A percentile compares a stretch with the other conserved stretches of the same genome.
These are phyloP conservation scores for Amanita muscaria DNA, from an alignment of 768 basidiomycete genomes.

Conservation along the genomic window DNA sequence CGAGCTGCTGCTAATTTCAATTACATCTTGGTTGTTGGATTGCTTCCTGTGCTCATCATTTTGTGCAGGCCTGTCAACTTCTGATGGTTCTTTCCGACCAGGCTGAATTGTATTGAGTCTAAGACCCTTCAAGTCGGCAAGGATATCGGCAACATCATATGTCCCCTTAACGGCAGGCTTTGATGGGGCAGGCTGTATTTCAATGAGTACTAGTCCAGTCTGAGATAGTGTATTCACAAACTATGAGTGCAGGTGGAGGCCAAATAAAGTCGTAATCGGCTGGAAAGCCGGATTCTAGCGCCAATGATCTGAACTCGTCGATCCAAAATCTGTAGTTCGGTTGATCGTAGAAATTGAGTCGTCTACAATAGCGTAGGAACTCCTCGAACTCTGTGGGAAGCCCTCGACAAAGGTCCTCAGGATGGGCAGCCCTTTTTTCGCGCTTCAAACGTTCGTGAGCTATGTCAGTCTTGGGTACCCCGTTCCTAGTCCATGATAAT, in stretches of 20 bases:
- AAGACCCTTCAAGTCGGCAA: slow-evolving; percentile 52
- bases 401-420: slow-evolving; percentile 61
- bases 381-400: slow-evolving; percentile 69
- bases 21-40: slow-evolving; percentile 14
- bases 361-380: slow-evolving; percentile 63
- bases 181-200: background rate
- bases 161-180: slow-evolving; percentile 12
- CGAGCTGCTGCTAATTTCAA: slow-evolving; percentile 41
- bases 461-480: slow-evolving; percentile 62
- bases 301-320: slow-evolving; percentile 56
- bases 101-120: slow-evolving; percentile 27
- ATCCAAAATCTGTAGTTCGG: slow-evolving; percentile 65
- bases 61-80: too few relatives aligned
- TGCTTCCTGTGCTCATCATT: too few relatives aligned
- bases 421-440: slow-evolving; percentile 50
- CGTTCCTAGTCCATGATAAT: slow-evolving; percentile 70
- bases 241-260: slow-evolving; percentile 47
- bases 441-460: slow-evolving; percentile 56
- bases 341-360: slow-evolving; percentile 55
- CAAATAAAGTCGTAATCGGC: slow-evolving; percentile 58
- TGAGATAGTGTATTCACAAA: slow-evolving; percentile 14
- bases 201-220: slow-evolving; percentile 1
- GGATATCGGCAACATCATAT: slow-evolving; percentile 44
- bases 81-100: too few relatives aligned
- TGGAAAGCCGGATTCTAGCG: slow-evolving; percentile 48